phyloP scores from a whole-genome alignment of 108 stramenopile genomes.

The Licmophora abbreviata region DNA sequence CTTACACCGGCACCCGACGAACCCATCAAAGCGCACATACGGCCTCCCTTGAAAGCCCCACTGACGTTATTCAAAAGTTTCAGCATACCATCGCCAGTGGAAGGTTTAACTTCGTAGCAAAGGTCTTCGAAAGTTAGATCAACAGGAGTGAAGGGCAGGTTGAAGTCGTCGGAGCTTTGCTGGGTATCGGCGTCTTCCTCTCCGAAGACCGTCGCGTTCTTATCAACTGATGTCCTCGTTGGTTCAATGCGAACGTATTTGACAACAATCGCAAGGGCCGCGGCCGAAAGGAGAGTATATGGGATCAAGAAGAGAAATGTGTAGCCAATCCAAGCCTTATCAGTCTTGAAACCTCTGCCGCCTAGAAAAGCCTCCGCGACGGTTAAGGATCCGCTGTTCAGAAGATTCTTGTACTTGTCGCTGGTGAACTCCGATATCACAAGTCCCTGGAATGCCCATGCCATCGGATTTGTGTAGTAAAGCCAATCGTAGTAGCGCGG shows the following conservation, averaged over 20 bases:
- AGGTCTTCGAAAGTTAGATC: slow-evolving; percentile 61
- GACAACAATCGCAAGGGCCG: slow-evolving; percentile 16
- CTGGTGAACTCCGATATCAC: slow-evolving; percentile 43
- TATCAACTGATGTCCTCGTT: slow-evolving; percentile 14
- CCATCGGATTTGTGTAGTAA: slow-evolving; percentile 57
- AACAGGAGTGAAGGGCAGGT: slow-evolving; percentile 61
- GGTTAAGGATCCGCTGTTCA: slow-evolving; percentile 11
- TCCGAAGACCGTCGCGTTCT: slow-evolving; percentile 5
- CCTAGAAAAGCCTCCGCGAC: background rate
- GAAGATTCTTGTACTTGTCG: slow-evolving; percentile 24
- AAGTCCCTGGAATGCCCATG: slow-evolving; percentile 61
- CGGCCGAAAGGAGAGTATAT: slow-evolving; percentile 20
- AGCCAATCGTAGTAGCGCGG: slow-evolving; percentile 54
- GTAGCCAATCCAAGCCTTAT: slow-evolving; percentile 22
- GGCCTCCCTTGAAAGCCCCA: slow-evolving; percentile 47
- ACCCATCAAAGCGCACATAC: slow-evolving; percentile 35
- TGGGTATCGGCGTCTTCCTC: slow-evolving; percentile 5
- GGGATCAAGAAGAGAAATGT: slow-evolving; percentile 26
- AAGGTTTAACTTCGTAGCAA: slow-evolving; percentile 58
- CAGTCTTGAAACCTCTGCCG: background rate
- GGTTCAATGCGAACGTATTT: slow-evolving; percentile 29
- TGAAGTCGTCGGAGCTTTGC: slow-evolving; percentile 17
- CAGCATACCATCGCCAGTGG: slow-evolving; percentile 42
- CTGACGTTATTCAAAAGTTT: slow-evolving; percentile 48
- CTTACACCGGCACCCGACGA: slow-evolving; percentile 16